Evolutionary conservation across 139 green algal species (phyloP), one percentile per base, ranked within the genome.

Genomic region (Picochlorum sp.): DNA sequence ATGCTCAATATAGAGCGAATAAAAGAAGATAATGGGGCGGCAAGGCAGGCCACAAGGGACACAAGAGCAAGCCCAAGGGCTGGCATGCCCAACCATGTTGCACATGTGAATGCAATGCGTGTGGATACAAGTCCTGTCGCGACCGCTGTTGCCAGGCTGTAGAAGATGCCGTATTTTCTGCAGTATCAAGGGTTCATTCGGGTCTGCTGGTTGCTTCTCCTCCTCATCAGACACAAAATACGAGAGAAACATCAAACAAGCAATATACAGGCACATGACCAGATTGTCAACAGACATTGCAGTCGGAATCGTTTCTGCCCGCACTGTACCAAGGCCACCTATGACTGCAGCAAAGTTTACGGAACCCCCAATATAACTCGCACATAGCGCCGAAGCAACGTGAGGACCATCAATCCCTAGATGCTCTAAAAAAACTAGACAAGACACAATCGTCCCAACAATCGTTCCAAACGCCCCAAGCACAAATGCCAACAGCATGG

Each of bases 301-400:
- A 2, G 70, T 75, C 0, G 80, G 80, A 3, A 92, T 37, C 3
- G 68, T 21, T 6, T 68, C 37, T 20, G 71, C 63, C 6, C 66
- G 50, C 1, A 57, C 23, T 55, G 82, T 24, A 9, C 51, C 57
- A 50, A 83, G 56, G 18, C 82, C 74, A 65, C 73, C 30, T 2
- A 79, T 73, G 3, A 86, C 77, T 2, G 85, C 85, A 1, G 82
- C 85, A 79, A 95, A 92, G 65, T 95, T 95, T 21, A 92, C 67
- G 8, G 57, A 74, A 45, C 85, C 87, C 1, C 88, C 88, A 30
- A 95, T 81, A 65, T 95, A 95, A 50, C 56, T 82, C 30, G 86
- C 85, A 49, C 80, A 86, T 47, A 95, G 73, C 7, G 75, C 81
- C 3, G 79, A 69, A 7, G 81, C 83, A 38, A 92, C 41, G 69